Conservation (phyloP, 768 basidiomycete species). For the Boletus vinaceobasis region DNA sequence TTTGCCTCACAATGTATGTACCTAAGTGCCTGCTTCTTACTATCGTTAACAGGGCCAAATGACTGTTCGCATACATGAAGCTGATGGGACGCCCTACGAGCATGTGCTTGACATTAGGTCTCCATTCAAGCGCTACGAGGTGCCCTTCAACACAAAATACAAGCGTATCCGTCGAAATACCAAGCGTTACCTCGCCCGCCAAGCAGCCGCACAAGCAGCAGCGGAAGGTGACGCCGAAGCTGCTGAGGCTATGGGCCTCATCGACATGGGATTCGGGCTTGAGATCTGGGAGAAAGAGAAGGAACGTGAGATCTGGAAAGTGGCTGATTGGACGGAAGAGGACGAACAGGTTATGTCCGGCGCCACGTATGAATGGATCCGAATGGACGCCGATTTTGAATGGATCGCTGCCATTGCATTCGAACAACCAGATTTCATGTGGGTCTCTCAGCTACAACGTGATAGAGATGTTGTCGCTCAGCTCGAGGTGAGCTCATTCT, state of each 20-base stretch:
- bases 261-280: conserved; percentile 90
- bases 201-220: conserved; percentile 89
- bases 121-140: conserved; percentile 90
- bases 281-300: conserved; percentile 96
- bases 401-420: conserved; percentile 95
- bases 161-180: conserved; percentile 95
- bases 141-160: conserved; percentile 98
- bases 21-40: conserved; percentile 6
- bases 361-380: conserved; percentile 98
- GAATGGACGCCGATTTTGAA: conserved; percentile 98
- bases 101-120: conserved; percentile 91
- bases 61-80: conserved; percentile 98
- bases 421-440: conserved; percentile 97
- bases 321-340: conserved; percentile 97
- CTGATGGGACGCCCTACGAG: conserved; percentile 98
- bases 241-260: conserved; percentile 89
- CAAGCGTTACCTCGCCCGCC: conserved; percentile 91
- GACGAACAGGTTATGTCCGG: conserved; percentile 92
- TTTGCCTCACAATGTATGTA: neutral
- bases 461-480: conserved; percentile 98
- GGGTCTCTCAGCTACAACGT: conserved; percentile 92
- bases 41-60: conserved; percentile 71
- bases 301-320: conserved; percentile 92
- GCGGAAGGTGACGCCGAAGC: conserved; percentile 91
- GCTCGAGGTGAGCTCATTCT: conserved; percentile 68